phyloP scores from a whole-genome alignment of 352 stramenopile species.

The Phytophthora pisi region DNA sequence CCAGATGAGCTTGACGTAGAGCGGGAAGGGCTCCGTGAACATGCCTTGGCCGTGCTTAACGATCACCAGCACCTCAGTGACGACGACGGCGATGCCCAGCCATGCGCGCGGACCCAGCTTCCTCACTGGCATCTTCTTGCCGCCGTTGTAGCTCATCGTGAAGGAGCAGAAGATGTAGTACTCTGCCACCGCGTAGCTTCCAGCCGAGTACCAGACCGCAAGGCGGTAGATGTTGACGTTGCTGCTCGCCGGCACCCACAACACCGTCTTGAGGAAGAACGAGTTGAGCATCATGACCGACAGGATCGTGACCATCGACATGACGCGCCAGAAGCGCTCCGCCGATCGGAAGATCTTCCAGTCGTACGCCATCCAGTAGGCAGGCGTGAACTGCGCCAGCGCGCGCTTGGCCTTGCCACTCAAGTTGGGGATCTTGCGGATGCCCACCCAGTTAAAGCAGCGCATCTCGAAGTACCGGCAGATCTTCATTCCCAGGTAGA shows the following conservation, averaged over 20 bases:
- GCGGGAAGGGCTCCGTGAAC: constrained; percentile 88
- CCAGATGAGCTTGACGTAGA: constrained; percentile 84
- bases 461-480: constrained; percentile 89
- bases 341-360: constrained; percentile 95
- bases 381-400: constrained; percentile 89
- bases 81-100: constrained; percentile 82
- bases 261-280: constrained; percentile 95
- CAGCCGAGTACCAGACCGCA: constrained; percentile 83
- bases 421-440: constrained; percentile 84
- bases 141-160: constrained; percentile 63
- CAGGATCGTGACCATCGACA: constrained; percentile 90
- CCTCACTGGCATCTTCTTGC: constrained; percentile 64
- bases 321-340: constrained; percentile 89
- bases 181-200: constrained; percentile 87
- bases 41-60: constrained; percentile 86
- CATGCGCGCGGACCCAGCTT: constrained; percentile 85
- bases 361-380: constrained; percentile 91
- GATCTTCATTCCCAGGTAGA: constrained; percentile 89
- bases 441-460: constrained; percentile 90
- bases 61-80: constrained; percentile 80
- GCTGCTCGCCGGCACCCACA: constrained; percentile 88
- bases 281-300: constrained; percentile 96
- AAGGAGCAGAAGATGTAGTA: constrained; percentile 92
- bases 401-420: constrained; percentile 82
- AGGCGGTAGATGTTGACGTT: constrained; percentile 85